These are phyloP conservation scores for Endocladia muricata DNA, from an alignment of 31 red algal genomes.

Conservation along the genomic window DNA sequence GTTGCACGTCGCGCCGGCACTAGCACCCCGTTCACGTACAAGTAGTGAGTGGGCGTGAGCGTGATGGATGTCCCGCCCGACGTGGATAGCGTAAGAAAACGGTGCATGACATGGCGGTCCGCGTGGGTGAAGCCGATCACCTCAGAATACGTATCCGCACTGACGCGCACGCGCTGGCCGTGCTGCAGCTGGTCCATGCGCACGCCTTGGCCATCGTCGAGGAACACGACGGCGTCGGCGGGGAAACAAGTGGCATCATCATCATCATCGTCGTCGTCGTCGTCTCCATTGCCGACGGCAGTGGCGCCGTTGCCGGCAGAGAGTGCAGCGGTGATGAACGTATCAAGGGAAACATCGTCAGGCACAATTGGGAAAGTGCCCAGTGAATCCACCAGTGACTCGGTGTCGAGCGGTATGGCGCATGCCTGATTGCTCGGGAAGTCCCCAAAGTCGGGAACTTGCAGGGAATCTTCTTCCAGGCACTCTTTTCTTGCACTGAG, in stretches of 20 bases:
- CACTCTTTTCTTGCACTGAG: too few relatives aligned
- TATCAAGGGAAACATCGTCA: too few relatives aligned
- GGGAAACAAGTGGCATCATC: conserved; percentile 35
- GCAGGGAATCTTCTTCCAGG: too few relatives aligned
- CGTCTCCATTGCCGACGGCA: too few relatives aligned
- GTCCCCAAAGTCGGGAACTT: too few relatives aligned
- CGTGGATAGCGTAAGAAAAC: conserved; percentile 8
- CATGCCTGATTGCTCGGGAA: too few relatives aligned
- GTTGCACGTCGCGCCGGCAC: conserved; percentile 4
- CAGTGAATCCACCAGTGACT: too few relatives aligned
- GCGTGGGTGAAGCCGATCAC: conserved; percentile 34
- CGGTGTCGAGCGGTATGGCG: too few relatives aligned
- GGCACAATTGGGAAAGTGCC: too few relatives aligned
- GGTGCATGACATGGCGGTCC: not conserved
- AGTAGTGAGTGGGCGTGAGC: conserved; percentile 20
- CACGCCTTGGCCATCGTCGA: conserved; percentile 5
- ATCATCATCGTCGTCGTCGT: too few relatives aligned
- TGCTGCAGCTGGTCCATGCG: conserved; percentile 4
- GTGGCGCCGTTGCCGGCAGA: too few relatives aligned
- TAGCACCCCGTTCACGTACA: not conserved
- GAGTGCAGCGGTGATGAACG: too few relatives aligned
- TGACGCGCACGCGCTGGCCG: conserved; percentile 19
- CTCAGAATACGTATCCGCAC: not conserved
- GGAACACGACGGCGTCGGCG: conserved; percentile 10
- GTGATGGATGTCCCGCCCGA: not conserved